phyloP scores from a whole-genome alignment of 2,329 filamentous ascomycete genomes.

The Pochonia chlamydosporia region DNA sequence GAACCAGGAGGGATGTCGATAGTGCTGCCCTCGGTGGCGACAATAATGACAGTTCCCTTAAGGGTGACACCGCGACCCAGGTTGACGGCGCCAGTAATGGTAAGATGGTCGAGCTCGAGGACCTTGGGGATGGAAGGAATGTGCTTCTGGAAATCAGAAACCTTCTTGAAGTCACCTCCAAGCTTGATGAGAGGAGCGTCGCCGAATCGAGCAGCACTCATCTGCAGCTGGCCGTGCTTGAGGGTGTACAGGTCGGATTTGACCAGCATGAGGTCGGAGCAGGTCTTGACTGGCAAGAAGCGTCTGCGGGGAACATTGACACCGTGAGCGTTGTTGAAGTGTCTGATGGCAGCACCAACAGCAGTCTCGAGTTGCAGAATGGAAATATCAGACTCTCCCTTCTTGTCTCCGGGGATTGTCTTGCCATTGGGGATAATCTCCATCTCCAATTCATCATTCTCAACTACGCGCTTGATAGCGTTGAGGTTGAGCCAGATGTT shows the following conservation, averaged over 20 bases:
- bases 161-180: conserved; percentile 99
- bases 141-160: conserved; percentile 89
- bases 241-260: conserved; percentile 99
- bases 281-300: conserved; percentile 99
- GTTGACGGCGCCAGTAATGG: conserved; percentile 96
- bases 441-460: conserved; percentile 97
- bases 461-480: conserved; percentile 96
- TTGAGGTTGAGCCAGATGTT: conserved; percentile 99
- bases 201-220: conserved; percentile 94
- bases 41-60: conserved; percentile 98
- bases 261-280: conserved; percentile 98
- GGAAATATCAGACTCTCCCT: conserved; percentile 96
- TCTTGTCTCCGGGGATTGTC: conserved; percentile 97
- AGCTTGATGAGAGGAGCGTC: conserved; percentile 98
- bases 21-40: conserved; percentile 94
- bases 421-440: conserved; percentile 99
- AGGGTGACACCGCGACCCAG: conserved; percentile 90
- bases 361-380: conserved; percentile 98
- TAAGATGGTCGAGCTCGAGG: conserved; percentile 88
- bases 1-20: conserved; percentile 97
- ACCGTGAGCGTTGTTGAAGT: conserved; percentile 97
- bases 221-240: conserved; percentile 96
- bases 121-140: conserved; percentile 87
- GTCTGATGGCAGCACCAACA: conserved; percentile 95
- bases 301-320: conserved; percentile 96